phyloP scores from a whole-genome alignment of 768 basidiomycete genomes.

The Krasilnikovozyma curviuscula region DNA sequence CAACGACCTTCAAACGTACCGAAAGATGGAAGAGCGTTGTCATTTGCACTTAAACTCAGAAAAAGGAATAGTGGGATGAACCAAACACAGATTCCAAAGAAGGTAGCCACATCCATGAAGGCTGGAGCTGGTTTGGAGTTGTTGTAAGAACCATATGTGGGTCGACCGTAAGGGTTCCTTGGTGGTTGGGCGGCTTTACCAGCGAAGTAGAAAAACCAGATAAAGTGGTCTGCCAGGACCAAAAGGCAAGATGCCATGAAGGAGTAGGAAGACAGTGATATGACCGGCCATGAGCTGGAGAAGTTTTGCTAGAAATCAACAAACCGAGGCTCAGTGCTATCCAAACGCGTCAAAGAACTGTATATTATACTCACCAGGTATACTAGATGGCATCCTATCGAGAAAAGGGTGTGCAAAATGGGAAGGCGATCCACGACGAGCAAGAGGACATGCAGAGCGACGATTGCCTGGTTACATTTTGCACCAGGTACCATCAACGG shows the following conservation, averaged over 20 bases:
- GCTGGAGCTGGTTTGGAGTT: slow-evolving; percentile 7
- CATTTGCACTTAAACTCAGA: slow-evolving; percentile 86
- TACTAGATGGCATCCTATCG: slow-evolving; percentile 60
- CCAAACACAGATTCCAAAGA: slow-evolving; percentile 34
- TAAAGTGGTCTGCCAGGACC: slow-evolving; percentile 76
- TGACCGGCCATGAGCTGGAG: slow-evolving; percentile 71
- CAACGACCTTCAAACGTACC: slow-evolving; percentile 13
- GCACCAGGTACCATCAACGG: too few species aligned
- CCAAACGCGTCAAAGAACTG: background rate
- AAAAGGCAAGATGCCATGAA: slow-evolving; percentile 72
- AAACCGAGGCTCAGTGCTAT: background rate
- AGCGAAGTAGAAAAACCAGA: slow-evolving; percentile 86
- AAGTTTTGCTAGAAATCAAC: slow-evolving; percentile 42
- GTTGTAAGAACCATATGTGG: background rate
- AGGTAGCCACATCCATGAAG: slow-evolving; percentile 34
- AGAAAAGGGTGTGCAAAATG: slow-evolving; percentile 51
- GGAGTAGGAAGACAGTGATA: slow-evolving; percentile 63
- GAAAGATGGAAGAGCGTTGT: slow-evolving; percentile 62
- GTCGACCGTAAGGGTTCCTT: background rate
- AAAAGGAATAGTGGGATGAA: slow-evolving; percentile 74
- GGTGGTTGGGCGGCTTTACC: slow-evolving; percentile 1
- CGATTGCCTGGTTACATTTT: slow-evolving; percentile 41
- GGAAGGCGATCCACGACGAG: slow-evolving; percentile 69
- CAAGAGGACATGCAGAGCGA: slow-evolving; percentile 54
- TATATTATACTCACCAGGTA: slow-evolving; percentile 38